A percentile compares a stretch with the other conserved stretches of the same genome.
phyloP scores from a whole-genome alignment of 73 alveolate species.

The Paramecium biaurelia region DNA sequence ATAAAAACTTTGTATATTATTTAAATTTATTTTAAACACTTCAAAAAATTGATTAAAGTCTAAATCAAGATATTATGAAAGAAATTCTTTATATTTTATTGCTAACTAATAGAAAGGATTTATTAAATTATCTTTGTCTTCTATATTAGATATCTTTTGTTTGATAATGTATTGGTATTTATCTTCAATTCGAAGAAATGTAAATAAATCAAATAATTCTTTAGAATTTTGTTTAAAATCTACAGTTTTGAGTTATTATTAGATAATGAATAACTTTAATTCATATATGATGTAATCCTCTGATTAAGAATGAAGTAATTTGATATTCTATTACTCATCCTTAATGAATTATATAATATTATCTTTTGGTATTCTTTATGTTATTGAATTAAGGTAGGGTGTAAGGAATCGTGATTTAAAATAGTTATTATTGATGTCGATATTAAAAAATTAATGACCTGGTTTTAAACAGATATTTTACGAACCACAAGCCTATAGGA shows the following conservation, averaged over 20 bases:
- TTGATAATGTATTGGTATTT: not conserved
- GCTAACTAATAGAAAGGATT: not conserved
- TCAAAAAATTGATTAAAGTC: not conserved
- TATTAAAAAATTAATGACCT: not conserved
- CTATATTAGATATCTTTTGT: not conserved
- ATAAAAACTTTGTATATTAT: not conserved
- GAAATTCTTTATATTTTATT: not conserved
- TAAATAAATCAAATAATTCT: not conserved
- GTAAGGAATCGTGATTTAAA: not conserved
- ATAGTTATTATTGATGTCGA: not conserved
- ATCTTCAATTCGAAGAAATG: not conserved
- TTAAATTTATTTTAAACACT: not conserved
- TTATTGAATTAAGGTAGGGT: not conserved
- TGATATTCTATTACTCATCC: not conserved
- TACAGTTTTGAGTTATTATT: not conserved
- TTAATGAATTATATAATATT: not conserved
- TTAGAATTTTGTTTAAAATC: not conserved
- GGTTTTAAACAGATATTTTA: not conserved
- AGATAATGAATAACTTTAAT: not conserved
- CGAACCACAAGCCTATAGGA: slow-evolving; percentile 12
- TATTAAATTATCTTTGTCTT: not conserved
- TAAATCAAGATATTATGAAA: not conserved
- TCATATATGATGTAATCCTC: not conserved
- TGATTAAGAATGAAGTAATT: not conserved
- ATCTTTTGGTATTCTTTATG: not conserved